Base-by-base conservation (phyloP, 2,329 filamentous ascomycete species). In the Chalaropsis thielavioides region DNA sequence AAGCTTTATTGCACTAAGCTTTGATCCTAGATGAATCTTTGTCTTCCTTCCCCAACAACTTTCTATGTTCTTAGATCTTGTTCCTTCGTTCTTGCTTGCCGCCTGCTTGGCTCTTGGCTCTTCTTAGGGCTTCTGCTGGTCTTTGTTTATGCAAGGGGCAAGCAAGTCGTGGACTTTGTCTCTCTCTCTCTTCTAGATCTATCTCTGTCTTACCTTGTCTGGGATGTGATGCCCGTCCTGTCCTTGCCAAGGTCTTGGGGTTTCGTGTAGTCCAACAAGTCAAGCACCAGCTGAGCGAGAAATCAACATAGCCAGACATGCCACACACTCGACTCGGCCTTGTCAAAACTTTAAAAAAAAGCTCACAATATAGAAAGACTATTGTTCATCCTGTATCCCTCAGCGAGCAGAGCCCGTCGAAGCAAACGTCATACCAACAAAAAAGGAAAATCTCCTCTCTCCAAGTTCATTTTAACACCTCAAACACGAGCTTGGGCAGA, bases 1-100 rank as follows among this genome's bases (percentile, higher is more conserved):
- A 56, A 56, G 51, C 51, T 56, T 56, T 31, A 11, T 56, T 31
- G 27, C 24, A 56, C 51, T 56, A 56, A 56, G 51, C 51, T 56
- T 56, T 31, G 22, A 27, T 56, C 22, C 24, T n/a, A 7, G 24
- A 15, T 15, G 5, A 56, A 31, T 22, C n/a, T 17, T 31, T 56
- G 24, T 56, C 13, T 31, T 56, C 7, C 51, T 56, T 31, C 51
- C 49, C 51, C 27, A 35, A 56, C 51, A 35, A 17, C 31, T 41
- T 17, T 61, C 22, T 41, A 10, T 19, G 8, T 31, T 31, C 31
- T 31, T 31, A 6, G 31, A 31, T 59, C 46, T 49, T 49, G 46
- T 13, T 49, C 35, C 24, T 58, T 58, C 54, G 15, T 60, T 60
- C 38, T 35, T 40, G 7, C 38, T 15, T 60, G n/a, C 38, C 38